Conservation (phyloP, 768 basidiomycete genomes). For the Tricholoma saponaceum region DNA sequence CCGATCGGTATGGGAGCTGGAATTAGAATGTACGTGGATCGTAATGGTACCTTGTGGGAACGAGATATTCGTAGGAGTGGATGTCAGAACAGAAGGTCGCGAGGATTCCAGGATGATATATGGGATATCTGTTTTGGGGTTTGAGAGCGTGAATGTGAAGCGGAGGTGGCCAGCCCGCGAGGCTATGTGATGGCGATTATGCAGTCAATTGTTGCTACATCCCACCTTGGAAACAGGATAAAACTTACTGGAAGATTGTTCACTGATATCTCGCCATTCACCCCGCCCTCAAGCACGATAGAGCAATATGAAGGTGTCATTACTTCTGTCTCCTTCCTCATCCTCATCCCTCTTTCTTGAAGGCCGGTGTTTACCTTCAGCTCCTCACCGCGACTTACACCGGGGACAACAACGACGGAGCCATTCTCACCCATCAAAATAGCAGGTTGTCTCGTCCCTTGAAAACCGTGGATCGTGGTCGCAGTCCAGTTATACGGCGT, state of each 20-base stretch:
- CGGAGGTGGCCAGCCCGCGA: constrained; percentile 74
- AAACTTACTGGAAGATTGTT: constrained; percentile 60
- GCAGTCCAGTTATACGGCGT: constrained; percentile 66
- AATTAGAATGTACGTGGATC: constrained; percentile 26
- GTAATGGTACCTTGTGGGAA: constrained; percentile 50
- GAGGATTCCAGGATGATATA: constrained; percentile 68
- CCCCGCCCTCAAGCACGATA: constrained; percentile 50
- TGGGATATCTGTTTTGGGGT: constrained; percentile 27
- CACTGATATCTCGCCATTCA: constrained; percentile 49
- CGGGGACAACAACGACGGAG: constrained; percentile 57
- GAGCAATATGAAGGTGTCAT: constrained; percentile 52
- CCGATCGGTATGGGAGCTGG: constrained; percentile 35
- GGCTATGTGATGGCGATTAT: constrained; percentile 32
- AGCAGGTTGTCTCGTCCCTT: constrained; percentile 78
- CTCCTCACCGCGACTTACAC: constrained; percentile 30
- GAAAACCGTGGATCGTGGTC: constrained; percentile 62
- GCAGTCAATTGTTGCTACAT: background rate
- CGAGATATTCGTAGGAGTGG: constrained; percentile 40
- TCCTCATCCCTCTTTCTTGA: constrained; percentile 52
- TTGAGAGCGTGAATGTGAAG: constrained; percentile 49
- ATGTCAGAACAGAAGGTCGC: constrained; percentile 57
- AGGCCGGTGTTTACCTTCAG: constrained; percentile 44
- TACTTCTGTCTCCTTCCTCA: constrained; percentile 50
- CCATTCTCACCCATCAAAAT: constrained; percentile 89
- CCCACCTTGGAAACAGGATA: background rate